Base-by-base conservation (phyloP, 164 flowering plant genomes). In the Berberis thunbergii region DNA sequence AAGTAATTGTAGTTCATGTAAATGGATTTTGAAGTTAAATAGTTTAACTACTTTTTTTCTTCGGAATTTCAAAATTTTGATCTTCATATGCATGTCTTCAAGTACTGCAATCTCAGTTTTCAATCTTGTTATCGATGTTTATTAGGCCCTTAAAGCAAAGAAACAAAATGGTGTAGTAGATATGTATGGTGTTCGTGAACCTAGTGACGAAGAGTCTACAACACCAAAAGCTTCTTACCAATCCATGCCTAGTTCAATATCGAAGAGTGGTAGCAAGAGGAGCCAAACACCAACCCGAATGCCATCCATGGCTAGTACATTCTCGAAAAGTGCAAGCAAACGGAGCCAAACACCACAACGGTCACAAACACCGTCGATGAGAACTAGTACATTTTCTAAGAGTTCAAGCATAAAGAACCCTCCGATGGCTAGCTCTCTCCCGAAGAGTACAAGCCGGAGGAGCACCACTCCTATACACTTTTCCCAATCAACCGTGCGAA, bases 401-500 rank as follows among this genome's bases (percentile, higher is more conserved):
- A 64, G 68, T 46, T 8, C 62, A 2, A 76, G 70, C 11, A 52
- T 60, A 56, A 69, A 68, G 45, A 68, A 66, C 55, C 39, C 48
- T 9, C 7, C 66, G 60, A 53, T 65, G 4, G 45, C 49, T 6
- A 60, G 6, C 10, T 41, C 43, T 49, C 62, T 73, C 42, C 60
- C 64, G 13, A 70, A 54, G 11, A 75, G 67, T 45, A 13, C 49
- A 2, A 76, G 73, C 54, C 55, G 65, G 59, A 65, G 71, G 44
- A 70, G 70, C 59, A 13, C 73, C 38, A 74, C 74, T 0, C 84
- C 85, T 4, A 87, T 89, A 57, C 61, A 83, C 59, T 85, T 70
- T 62, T 87, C 96, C 0, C 76, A 75, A 50, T 75, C 91, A 0
- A 64, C 76, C 0, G 77, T 66, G 0, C 4, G 70, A 61, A 64